Conservation (phyloP, 495 filamentous ascomycete genomes). For the Xylaria acuta region DNA sequence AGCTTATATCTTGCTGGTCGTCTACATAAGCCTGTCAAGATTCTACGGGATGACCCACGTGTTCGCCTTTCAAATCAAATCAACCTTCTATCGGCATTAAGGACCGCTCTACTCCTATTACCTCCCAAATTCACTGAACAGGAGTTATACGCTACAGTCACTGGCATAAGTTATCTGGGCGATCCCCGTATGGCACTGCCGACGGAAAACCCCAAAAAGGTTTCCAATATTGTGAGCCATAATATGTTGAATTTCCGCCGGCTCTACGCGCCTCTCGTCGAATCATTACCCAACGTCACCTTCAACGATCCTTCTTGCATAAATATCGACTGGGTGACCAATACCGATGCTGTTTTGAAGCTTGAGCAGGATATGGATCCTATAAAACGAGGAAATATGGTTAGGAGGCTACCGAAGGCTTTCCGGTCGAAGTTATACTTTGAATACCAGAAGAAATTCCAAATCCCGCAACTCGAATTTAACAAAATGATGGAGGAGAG, state of each 20-base stretch:
- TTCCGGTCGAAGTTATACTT: slow-evolving; percentile 93
- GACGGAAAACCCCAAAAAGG: slow-evolving; percentile 90
- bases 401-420: slow-evolving; percentile 83
- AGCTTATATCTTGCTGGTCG: slow-evolving; percentile 93
- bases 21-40: slow-evolving; percentile 96
- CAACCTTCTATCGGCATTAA: slow-evolving; percentile 88
- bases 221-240: slow-evolving; percentile 88
- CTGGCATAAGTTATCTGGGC: slow-evolving; percentile 89
- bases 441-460: slow-evolving; percentile 87
- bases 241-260: slow-evolving; percentile 91
- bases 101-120: slow-evolving; percentile 85
- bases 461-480: slow-evolving; percentile 83
- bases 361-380: slow-evolving; percentile 92
- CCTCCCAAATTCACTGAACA: slow-evolving; percentile 85
- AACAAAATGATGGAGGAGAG: slow-evolving; percentile 80
- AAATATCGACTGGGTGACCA: slow-evolving; percentile 68
- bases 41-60: slow-evolving; percentile 88
- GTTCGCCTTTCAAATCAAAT: slow-evolving; percentile 93
- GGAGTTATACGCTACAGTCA: slow-evolving; percentile 86
- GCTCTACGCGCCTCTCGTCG: slow-evolving; percentile 86
- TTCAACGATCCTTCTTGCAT: slow-evolving; percentile 75
- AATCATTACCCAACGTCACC: slow-evolving; percentile 83
- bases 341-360: slow-evolving; percentile 57
- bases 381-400: slow-evolving; percentile 90
- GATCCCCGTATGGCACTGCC: slow-evolving; percentile 90